Evolutionary conservation across 1,284 basidiomycete species (phyloP).

Genomic region (Ceratobasidium theobromae): DNA sequence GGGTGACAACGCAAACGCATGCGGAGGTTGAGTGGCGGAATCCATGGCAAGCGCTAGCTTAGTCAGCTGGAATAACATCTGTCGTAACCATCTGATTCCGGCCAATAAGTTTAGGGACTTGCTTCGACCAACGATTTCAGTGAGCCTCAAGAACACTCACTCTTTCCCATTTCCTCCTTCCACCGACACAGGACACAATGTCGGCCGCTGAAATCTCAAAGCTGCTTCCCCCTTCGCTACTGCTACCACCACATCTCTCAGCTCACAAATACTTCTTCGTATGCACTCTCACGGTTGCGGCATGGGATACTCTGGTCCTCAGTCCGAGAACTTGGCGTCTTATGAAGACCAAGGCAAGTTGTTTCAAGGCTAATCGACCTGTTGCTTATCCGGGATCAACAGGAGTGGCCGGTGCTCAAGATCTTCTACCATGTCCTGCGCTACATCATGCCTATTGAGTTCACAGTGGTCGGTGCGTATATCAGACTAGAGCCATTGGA

Average conservation of each 20-base stretch:
- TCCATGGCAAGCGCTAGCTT: too few relatives aligned
- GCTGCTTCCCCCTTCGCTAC: slow-evolving; percentile 35
- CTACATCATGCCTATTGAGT: slow-evolving; percentile 73
- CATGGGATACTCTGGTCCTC: slow-evolving; percentile 81
- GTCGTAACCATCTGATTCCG: too few relatives aligned
- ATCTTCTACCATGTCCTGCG: slow-evolving; percentile 70
- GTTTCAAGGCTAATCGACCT: background rate
- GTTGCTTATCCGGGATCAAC: background rate
- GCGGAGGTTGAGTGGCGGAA: too few relatives aligned
- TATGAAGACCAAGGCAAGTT: slow-evolving; percentile 49
- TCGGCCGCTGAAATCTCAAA: slow-evolving; percentile 30
- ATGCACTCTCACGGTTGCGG: slow-evolving; percentile 79
- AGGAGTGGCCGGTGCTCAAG: slow-evolving; percentile 74
- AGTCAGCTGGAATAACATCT: too few relatives aligned
- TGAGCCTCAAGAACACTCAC: too few relatives aligned
- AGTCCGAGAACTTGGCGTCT: slow-evolving; percentile 74
- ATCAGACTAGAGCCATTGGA: slow-evolving; percentile 28
- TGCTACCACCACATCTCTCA: slow-evolving; percentile 66
- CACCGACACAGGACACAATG: too few relatives aligned
- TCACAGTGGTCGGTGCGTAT: slow-evolving; percentile 65
- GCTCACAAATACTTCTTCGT: slow-evolving; percentile 85
- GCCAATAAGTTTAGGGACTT: too few relatives aligned
- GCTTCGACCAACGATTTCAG: too few relatives aligned
- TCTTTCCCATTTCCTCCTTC: too few relatives aligned
- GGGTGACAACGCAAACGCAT: too few relatives aligned